phyloP scores from a whole-genome alignment of 768 basidiomycete species.

The Termitomyces sp. region DNA sequence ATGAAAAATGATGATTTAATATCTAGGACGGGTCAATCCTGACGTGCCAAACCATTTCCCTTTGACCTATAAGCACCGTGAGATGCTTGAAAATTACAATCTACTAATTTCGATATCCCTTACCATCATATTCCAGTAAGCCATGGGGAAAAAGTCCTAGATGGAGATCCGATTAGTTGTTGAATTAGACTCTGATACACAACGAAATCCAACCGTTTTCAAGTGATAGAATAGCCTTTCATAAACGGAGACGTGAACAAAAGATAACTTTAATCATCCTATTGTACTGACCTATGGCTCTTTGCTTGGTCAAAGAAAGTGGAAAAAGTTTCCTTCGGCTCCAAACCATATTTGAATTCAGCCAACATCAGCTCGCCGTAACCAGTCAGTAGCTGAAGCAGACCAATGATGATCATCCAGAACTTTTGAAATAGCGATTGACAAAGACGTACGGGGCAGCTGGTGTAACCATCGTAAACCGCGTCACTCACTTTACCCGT shows the following conservation, averaged over 20 bases:
- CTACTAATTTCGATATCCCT: slow-evolving; percentile 6
- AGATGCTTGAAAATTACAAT: slow-evolving; percentile 6
- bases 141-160: slow-evolving; percentile 65
- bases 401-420: background rate
- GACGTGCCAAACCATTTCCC: slow-evolving; percentile 41
- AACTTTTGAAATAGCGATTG: slow-evolving; percentile 1
- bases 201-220: slow-evolving; percentile 57
- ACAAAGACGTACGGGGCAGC: slow-evolving; percentile 63
- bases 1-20: slow-evolving; percentile 1
- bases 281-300: slow-evolving; percentile 54
- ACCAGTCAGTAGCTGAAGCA: slow-evolving; percentile 63
- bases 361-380: slow-evolving; percentile 82
- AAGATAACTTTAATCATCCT: background rate
- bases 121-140: slow-evolving; percentile 77
- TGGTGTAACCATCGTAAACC: slow-evolving; percentile 84
- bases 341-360: slow-evolving; percentile 90
- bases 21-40: slow-evolving; percentile 26
- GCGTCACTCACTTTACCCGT: slow-evolving; percentile 67
- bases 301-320: slow-evolving; percentile 67
- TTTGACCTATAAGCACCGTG: slow-evolving; percentile 25
- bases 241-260: background rate
- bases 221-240: slow-evolving; percentile 76
- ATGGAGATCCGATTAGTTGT: background rate
- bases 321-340: slow-evolving; percentile 84
- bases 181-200: background rate